A percentile compares a stretch with the other conserved stretches of the same genome.
Conservation (phyloP, 139 green algal genomes). For the Micractinium sp. region DNA sequence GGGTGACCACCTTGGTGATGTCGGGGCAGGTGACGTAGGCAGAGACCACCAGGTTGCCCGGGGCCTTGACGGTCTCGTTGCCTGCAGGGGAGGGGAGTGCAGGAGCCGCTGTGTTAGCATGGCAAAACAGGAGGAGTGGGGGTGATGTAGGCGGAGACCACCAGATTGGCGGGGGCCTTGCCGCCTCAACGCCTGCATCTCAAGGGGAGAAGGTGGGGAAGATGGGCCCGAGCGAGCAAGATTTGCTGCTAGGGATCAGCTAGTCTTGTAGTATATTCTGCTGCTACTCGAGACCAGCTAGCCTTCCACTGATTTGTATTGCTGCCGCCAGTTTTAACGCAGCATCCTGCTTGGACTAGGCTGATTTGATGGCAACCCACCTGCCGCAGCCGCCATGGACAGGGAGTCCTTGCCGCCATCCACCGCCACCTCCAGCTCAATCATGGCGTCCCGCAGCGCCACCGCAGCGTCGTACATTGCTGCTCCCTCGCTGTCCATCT, state of each 20-base stretch:
- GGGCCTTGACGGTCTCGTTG: constrained; percentile 93
- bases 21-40: constrained; percentile 96
- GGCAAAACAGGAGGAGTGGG: too few relatives aligned
- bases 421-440: constrained; percentile 89
- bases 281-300: too few relatives aligned
- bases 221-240: neutral
- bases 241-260: too few relatives aligned
- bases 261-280: too few relatives aligned
- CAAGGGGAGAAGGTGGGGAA: neutral
- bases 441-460: constrained; percentile 74
- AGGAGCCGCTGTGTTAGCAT: neutral
- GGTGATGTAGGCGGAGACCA: neutral
- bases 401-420: constrained; percentile 99
- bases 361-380: neutral
- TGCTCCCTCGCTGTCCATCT: constrained; percentile 94
- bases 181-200: constrained; percentile 86
- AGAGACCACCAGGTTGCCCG: constrained; percentile 95
- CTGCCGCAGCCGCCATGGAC: constrained; percentile 93
- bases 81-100: constrained; percentile 26
- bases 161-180: constrained; percentile 83
- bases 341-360: neutral
- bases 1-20: constrained; percentile 88
- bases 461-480: constrained; percentile 95
- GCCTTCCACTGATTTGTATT: neutral
- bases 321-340: too few relatives aligned